Base-by-base conservation (phyloP, 306 rosid species). In the Quillaja saponaria region DNA sequence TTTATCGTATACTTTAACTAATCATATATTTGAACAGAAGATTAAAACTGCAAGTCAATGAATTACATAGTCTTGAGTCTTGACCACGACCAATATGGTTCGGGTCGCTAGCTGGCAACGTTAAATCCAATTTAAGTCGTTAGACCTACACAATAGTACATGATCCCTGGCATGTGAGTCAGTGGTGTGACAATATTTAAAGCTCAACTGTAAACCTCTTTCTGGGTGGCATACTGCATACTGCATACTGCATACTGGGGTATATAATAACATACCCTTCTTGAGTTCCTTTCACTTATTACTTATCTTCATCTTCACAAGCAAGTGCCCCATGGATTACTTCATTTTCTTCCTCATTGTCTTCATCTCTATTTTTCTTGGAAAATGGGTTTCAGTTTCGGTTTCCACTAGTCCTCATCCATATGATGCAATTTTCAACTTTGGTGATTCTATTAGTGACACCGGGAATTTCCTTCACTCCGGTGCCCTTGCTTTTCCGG, bases 391-490 rank as follows among this genome's bases (percentile, higher is more conserved):
- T 28, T n/a, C n/a, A n/a, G 58, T 37, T 18, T 55, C 85, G 39
- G 13, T 19, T 68, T 56, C 70, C 7, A 59, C 45, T 37, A 56
- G 35, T 61, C 48, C 65, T 74, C 14, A 12, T 45, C 72, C 73
- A 47, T 84, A 75, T 48, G 49, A 78, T 10, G 81, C 89, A 10
- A 74, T 87, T 69, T 82, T 84, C 61, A 84, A 82, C 72, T 87
- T 87, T 10, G 89, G 95, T n/a, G 95, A 87, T 75, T 87, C 91
- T 13, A 64, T 88, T 6, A 85, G 96, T 66, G 96, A 87, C 82
- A 87, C 90, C 0, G 95, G 90, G 68, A 88, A 85, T 61, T 73
- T 78, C 33, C 79, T 88, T 56, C 77, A 61, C 28, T 80, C 89
- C 1, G 84, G 85, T 10, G 76, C 82, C 42, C 14, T 76, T 25